Conservation (phyloP, 2,329 filamentous ascomycete species). For the Phialophora chinensis region DNA sequence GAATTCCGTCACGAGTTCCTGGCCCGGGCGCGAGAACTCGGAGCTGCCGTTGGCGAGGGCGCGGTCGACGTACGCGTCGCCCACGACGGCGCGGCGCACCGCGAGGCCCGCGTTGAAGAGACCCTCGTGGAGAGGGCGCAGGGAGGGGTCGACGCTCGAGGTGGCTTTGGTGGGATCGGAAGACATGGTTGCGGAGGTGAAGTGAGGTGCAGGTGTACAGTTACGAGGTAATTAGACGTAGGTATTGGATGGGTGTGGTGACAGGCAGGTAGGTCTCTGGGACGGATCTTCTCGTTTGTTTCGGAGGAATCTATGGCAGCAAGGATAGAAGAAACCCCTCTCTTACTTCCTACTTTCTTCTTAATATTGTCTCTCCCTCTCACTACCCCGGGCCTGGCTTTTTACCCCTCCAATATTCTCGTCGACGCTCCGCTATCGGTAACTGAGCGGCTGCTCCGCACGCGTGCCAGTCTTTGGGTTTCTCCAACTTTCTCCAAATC, state of each 20-base stretch:
- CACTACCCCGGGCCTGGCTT: not conserved
- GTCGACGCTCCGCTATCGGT: slow-evolving; percentile 14
- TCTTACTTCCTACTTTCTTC: not conserved
- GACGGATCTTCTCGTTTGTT: not conserved
- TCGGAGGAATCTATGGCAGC: not conserved
- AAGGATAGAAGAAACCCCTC: not conserved
- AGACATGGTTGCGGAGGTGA: slow-evolving; percentile 1
- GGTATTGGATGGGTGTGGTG: not conserved
- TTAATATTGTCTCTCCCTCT: not conserved
- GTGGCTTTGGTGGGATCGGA: slow-evolving; percentile 17
- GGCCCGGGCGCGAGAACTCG: slow-evolving; percentile 38
- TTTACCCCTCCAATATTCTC: slow-evolving; percentile 17
- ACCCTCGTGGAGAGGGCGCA: slow-evolving; percentile 39
- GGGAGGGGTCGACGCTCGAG: slow-evolving; percentile 30
- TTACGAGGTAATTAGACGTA: too few relatives aligned
- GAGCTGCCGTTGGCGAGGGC: slow-evolving; percentile 37
- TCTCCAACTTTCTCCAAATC: slow-evolving; percentile 22
- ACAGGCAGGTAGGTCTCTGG: not conserved
- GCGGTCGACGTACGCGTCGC: slow-evolving; percentile 64
- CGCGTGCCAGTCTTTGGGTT: not conserved
- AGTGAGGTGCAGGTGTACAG: too few relatives aligned
- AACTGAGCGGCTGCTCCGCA: slow-evolving; percentile 5
- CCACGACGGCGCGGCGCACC: slow-evolving; percentile 65
- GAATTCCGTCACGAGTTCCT: slow-evolving; percentile 60
- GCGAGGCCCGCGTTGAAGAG: slow-evolving; percentile 67